Conservation (phyloP, 768 basidiomycete genomes). For the Boletus huronensis region DNA sequence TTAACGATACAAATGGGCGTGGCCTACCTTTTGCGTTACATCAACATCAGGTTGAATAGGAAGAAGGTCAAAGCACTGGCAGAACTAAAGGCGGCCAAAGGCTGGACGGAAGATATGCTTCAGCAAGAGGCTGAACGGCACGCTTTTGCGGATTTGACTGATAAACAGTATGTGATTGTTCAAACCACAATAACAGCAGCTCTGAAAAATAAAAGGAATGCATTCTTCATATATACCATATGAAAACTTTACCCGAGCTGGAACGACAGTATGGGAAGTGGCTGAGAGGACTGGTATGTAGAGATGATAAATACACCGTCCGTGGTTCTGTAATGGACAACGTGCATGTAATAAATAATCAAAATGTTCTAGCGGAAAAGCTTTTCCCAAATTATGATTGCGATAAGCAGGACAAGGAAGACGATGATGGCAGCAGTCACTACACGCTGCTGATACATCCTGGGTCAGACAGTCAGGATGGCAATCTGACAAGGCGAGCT, state of each 20-base stretch:
- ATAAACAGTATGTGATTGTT: conserved; percentile 20
- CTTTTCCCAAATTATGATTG: conserved; percentile 79
- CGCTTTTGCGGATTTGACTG: conserved; percentile 30
- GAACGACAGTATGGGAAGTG: neutral
- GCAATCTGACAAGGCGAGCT: conserved; percentile 5
- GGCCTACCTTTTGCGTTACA: conserved; percentile 16
- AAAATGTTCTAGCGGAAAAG: conserved; percentile 40
- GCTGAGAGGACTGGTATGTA: conserved; percentile 15
- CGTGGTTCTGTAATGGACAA: conserved; percentile 11
- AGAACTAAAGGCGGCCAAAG: conserved; percentile 12
- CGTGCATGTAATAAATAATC: conserved; percentile 15
- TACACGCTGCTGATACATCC: conserved; percentile 96
- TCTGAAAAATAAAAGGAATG: conserved; percentile 23
- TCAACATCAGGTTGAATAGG: conserved; percentile 24
- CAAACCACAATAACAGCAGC: neutral
- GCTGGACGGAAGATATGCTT: conserved; percentile 26
- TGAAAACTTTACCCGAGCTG: conserved; percentile 7
- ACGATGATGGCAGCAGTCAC: conserved; percentile 83
- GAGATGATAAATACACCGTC: conserved; percentile 28
- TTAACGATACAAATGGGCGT: conserved; percentile 23
- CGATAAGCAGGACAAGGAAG: conserved; percentile 81
- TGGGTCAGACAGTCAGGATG: conserved; percentile 35
- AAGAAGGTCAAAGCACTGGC: conserved; percentile 15
- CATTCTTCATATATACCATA: conserved; percentile 34
- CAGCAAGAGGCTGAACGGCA: conserved; percentile 21